Evolutionary conservation across 140 eudicot species (phyloP).

Genomic region (Stevia rebaudiana): DNA sequence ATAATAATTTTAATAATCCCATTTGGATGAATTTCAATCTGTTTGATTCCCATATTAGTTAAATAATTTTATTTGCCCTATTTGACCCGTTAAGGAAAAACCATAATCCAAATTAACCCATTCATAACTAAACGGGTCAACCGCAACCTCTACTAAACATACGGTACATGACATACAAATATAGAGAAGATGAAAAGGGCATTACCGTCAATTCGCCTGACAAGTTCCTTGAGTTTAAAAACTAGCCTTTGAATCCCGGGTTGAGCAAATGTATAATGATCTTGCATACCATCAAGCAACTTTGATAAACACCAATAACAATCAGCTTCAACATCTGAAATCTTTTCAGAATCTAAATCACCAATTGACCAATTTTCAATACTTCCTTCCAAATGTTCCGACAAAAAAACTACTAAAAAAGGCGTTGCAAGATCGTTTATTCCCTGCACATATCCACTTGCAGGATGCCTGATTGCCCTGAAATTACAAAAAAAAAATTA

Average conservation of each 20-base stretch:
- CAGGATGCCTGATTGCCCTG: constrained; percentile 99
- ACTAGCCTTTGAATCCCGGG: constrained; percentile 98
- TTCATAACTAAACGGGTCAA: neutral
- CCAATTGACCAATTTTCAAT: constrained; percentile 62
- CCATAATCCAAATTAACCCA: neutral
- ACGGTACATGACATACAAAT: neutral
- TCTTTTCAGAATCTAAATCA: constrained; percentile 51
- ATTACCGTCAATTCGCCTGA: constrained; percentile 83
- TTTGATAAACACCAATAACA: constrained; percentile 90
- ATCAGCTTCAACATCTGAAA: constrained; percentile 80
- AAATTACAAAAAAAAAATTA: neutral
- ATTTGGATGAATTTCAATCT: neutral
- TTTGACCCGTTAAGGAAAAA: neutral
- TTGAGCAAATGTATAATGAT: constrained; percentile 97
- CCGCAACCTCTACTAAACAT: neutral
- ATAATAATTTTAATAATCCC: neutral
- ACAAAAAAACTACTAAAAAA: constrained; percentile 82
- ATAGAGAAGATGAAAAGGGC: constrained; percentile 8
- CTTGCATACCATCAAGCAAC: constrained; percentile 98
- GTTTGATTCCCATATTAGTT: neutral
- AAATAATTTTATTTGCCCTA: neutral
- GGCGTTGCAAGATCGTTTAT: constrained; percentile 94
- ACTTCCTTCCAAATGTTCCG: constrained; percentile 75
- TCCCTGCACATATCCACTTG: constrained; percentile 98
- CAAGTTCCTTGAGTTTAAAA: constrained; percentile 92